Base-by-base conservation (phyloP, 148 eudicot genomes). In the Persicaria tinctoria region DNA sequence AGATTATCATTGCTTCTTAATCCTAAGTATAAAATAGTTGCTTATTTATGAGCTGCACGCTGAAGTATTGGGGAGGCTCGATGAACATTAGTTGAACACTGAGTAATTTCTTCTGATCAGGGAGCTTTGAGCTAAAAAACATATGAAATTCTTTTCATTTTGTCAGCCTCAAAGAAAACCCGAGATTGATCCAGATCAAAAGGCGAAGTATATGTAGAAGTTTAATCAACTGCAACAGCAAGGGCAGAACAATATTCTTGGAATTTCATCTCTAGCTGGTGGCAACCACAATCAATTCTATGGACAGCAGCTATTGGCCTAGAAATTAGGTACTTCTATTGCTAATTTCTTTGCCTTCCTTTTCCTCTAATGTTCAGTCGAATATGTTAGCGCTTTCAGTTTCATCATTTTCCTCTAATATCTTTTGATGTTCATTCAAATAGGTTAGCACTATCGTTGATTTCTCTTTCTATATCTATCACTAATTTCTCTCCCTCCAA, bases 121-220 rank as follows among this genome's bases (percentile, higher is more conserved):
- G 51, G 51, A 49, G 51, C 45, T 53, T 73, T 73, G 63, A 73
- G 48, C 70, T 75, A 47, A 62, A 44, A 32, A 64, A 68, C 8
- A 32, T 66, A 10, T 62, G 99, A 84, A n/a, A n/a, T n/a, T n/a
- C n/a, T n/a, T n/a, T n/a, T n/a, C n/a, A n/a, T n/a, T n/a, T n/a
- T n/a, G n/a, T n/a, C n/a, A n/a, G n/a, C n/a, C n/a, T n/a, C n/a
- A n/a, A n/a, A n/a, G n/a, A n/a, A n/a, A n/a, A n/a, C 79, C 97
- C 77, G 97, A 96, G 86, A 90, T 96, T 83, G 88, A 97, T 78
- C 99, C 97, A 70, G 99, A 96, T 80, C 97, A 89, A 77, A 89
- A 95, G 80, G 97, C 92, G 85, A 88, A 96, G 82, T 96, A 83
- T 84, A 72, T 96, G 70, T 93, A 96, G 77, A 83, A 81, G 60